Percentiles rank a stretch among this genome's conserved stretches.
These are phyloP conservation scores for Trichocomaceae sp. DNA, from an alignment of 2,329 filamentous ascomycete species.

Conservation along the genomic window DNA sequence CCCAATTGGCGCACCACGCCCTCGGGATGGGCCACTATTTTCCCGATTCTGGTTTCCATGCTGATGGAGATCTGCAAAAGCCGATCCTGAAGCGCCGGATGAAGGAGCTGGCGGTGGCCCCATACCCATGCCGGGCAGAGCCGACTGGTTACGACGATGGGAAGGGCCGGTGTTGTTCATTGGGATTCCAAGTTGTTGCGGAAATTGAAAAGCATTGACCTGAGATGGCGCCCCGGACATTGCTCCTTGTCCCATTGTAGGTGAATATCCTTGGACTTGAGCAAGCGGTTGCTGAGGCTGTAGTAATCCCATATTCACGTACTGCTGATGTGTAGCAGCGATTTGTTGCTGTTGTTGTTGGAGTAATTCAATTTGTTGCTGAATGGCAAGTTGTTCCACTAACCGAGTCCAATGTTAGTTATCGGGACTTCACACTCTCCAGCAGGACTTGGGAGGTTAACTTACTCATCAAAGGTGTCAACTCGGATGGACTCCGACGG, in stretches of 20 bases:
- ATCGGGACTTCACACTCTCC: conserved; percentile 25
- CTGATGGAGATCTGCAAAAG: conserved; percentile 57
- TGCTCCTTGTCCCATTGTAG: conserved; percentile 53
- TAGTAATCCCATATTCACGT: conserved; percentile 95
- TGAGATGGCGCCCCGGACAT: conserved; percentile 73
- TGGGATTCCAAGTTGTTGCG: conserved; percentile 48
- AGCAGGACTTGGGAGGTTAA: conserved; percentile 26
- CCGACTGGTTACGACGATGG: conserved; percentile 97
- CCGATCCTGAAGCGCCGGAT: conserved; percentile 72
- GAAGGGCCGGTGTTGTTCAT: conserved; percentile 73
- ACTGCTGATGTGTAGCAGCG: conserved; percentile 92
- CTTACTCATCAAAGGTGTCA: conserved; percentile 97
- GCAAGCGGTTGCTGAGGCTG: conserved; percentile 74
- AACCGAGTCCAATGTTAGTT: conserved; percentile 24
- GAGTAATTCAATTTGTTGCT: conserved; percentile 94
- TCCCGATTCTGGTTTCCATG: conserved; percentile 64
- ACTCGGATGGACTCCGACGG: conserved; percentile 90
- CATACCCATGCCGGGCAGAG: conserved; percentile 85
- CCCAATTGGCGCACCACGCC: conserved; percentile 63
- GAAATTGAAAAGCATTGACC: conserved; percentile 78
- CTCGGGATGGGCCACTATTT: conserved; percentile 62
- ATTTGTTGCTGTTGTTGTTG: conserved; percentile 98
- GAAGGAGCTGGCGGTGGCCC: conserved; percentile 89
- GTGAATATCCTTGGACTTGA: conserved; percentile 65
- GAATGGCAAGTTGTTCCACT: conserved; percentile 97